phyloP scores from a whole-genome alignment of 2,329 filamentous ascomycete genomes.

The Thielaviopsis euricoi region DNA sequence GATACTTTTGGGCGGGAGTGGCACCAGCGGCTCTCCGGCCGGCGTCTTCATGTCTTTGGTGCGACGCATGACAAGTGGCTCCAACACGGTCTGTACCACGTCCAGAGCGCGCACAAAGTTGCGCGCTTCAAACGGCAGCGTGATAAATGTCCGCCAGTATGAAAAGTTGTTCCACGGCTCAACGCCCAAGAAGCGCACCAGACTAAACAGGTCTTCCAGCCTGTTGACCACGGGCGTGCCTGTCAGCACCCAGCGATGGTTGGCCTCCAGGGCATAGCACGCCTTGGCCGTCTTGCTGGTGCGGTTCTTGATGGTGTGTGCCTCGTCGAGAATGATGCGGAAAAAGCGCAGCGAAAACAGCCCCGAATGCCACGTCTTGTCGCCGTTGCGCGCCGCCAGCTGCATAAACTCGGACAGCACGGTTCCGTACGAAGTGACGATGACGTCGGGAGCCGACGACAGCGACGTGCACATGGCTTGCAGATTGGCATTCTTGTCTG shows the following conservation, averaged over 20 bases:
- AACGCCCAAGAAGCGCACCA: slow-evolving; percentile 82
- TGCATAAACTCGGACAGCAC: slow-evolving; percentile 66
- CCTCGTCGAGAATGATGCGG: slow-evolving; percentile 87
- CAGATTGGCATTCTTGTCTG: slow-evolving; percentile 65
- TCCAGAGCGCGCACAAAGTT: slow-evolving; percentile 87
- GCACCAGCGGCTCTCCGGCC: slow-evolving; percentile 57
- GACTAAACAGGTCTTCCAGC: slow-evolving; percentile 82
- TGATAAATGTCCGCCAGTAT: slow-evolving; percentile 98
- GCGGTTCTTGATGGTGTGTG: slow-evolving; percentile 79
- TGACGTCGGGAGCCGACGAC: slow-evolving; percentile 63
- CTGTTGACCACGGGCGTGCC: slow-evolving; percentile 95
- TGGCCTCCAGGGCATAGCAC: slow-evolving; percentile 75
- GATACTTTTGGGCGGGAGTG: slow-evolving; percentile 63
- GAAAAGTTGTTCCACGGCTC: slow-evolving; percentile 99
- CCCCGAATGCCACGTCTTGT: slow-evolving; percentile 49
- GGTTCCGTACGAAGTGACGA: slow-evolving; percentile 89
- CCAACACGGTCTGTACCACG: slow-evolving; percentile 90
- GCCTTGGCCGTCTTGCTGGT: slow-evolving; percentile 88
- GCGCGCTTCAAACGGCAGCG: slow-evolving; percentile 87
- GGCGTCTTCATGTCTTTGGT: slow-evolving; percentile 99
- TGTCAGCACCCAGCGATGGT: slow-evolving; percentile 83
- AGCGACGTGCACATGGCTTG: slow-evolving; percentile 68
- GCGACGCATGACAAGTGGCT: slow-evolving; percentile 83
- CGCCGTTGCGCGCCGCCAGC: slow-evolving; percentile 32
- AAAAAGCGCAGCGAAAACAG: slow-evolving; percentile 91